phyloP scores from a whole-genome alignment of 305 asterid genomes.

The Fraxinus baroniana region DNA sequence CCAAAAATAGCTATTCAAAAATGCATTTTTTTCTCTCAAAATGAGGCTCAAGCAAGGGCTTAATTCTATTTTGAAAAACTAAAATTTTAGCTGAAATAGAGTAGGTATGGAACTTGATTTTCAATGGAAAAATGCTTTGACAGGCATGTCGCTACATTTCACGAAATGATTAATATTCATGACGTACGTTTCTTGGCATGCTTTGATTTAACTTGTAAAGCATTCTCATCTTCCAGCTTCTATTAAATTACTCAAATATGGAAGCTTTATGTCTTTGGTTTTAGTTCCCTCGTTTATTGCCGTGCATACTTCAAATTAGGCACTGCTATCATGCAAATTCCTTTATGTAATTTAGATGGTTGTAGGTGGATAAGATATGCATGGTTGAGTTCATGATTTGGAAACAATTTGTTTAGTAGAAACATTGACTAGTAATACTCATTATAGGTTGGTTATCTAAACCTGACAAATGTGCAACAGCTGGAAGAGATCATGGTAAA shows the following conservation, averaged over 20 bases:
- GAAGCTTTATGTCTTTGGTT: not conserved
- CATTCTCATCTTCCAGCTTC: not conserved
- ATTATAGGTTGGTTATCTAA: slow-evolving; percentile 76
- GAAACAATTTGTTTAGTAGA: not conserved
- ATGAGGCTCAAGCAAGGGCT: no score
- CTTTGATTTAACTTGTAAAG: not conserved
- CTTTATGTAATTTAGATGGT: not conserved
- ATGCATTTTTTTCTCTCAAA: no score
- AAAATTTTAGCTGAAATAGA: no score
- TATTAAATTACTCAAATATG: not conserved
- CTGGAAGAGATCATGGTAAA: slow-evolving; percentile 76
- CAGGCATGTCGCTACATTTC: not conserved
- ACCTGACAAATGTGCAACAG: slow-evolving; percentile 70
- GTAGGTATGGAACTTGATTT: no score
- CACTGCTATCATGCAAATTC: not conserved
- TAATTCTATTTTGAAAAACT: no score
- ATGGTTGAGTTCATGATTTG: not conserved
- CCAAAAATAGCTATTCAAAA: no score
- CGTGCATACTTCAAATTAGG: not conserved
- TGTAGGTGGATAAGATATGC: not conserved
- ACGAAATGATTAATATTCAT: not conserved
- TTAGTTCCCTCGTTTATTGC: not conserved
- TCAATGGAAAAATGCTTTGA: slow-evolving; percentile 28
- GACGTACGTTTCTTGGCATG: not conserved
- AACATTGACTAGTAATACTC: slow-evolving; percentile 4